Percentiles rank a stretch among this genome's conserved stretches.
These are phyloP conservation scores for Backusella parvicylindrica DNA, from an alignment of 192 early-diverging fungal genomes.

Conservation along the genomic window DNA sequence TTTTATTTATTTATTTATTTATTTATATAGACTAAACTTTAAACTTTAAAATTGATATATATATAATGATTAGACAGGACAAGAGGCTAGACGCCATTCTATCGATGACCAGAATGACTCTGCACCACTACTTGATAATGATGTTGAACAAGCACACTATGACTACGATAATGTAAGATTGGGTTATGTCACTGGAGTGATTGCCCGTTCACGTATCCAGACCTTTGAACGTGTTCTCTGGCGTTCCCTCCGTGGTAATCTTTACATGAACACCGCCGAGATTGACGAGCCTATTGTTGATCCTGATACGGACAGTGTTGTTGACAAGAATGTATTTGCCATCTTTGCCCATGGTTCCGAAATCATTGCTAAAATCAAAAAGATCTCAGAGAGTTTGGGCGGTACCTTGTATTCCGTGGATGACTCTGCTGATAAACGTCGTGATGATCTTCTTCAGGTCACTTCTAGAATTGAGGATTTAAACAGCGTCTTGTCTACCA, in stretches of 20 bases:
- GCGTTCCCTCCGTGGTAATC: constrained; percentile 94
- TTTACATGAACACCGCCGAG: constrained; percentile 94
- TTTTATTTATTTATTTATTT: background rate
- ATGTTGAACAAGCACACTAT: constrained; percentile 42
- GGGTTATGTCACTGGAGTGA: constrained; percentile 95
- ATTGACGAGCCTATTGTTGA: constrained; percentile 94
- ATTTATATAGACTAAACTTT: background rate
- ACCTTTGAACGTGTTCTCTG: constrained; percentile 96
- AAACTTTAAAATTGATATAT: background rate
- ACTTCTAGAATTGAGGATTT: constrained; percentile 88
- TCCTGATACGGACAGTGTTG: constrained; percentile 79
- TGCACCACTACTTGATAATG: constrained; percentile 60
- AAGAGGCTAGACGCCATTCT: constrained; percentile 36
- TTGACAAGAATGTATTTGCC: constrained; percentile 97
- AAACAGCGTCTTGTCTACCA: constrained; percentile 77
- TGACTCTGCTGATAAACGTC: constrained; percentile 77
- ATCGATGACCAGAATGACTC: constrained; percentile 48
- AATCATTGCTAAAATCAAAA: constrained; percentile 84
- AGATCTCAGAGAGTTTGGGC: constrained; percentile 93
- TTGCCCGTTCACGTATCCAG: constrained; percentile 74
- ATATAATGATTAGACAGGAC: constrained; percentile 12
- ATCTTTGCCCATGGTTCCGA: constrained; percentile 97
- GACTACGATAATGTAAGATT: constrained; percentile 45
- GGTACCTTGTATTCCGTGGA: constrained; percentile 93
- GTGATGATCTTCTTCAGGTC: constrained; percentile 77